phyloP scores from a whole-genome alignment of 2,329 filamentous ascomycete species.

The Pseudofabraea citricarpa region DNA sequence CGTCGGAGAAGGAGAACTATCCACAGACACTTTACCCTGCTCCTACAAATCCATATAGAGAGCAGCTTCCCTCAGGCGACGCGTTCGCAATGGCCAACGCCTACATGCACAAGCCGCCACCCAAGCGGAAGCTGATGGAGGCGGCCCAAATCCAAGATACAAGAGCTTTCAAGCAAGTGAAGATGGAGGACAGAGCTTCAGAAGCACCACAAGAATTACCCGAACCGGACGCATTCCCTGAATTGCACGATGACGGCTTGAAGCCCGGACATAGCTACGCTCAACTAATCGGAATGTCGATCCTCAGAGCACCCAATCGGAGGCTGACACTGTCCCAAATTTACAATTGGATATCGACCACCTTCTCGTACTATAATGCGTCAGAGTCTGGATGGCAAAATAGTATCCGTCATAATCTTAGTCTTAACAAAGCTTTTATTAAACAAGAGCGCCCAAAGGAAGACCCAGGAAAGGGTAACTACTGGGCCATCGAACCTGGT shows the following conservation, averaged over 20 bases:
- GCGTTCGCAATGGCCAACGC: slow-evolving; percentile 48
- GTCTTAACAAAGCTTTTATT: slow-evolving; percentile 92
- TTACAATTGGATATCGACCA: slow-evolving; percentile 99
- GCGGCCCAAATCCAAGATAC: slow-evolving; percentile 68
- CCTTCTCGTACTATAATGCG: slow-evolving; percentile 80
- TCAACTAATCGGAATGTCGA: slow-evolving; percentile 93
- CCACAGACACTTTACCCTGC: slow-evolving; percentile 44
- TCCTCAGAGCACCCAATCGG: slow-evolving; percentile 77
- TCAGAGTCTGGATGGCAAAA: slow-evolving; percentile 95
- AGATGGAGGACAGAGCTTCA: slow-evolving; percentile 25
- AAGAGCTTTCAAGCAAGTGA: slow-evolving; percentile 63
- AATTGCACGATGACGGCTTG: slow-evolving; percentile 75
- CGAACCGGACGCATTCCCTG: slow-evolving; percentile 60
- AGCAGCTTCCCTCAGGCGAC: slow-evolving; percentile 29
- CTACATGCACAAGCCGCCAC: slow-evolving; percentile 43
- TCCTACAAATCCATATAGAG: slow-evolving; percentile 33
- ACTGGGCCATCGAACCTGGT: slow-evolving; percentile 90
- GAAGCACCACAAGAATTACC: slow-evolving; percentile 28
- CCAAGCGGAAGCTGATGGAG: slow-evolving; percentile 65
- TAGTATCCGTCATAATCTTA: slow-evolving; percentile 96
- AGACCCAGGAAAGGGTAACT: slow-evolving; percentile 95
- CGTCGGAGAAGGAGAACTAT: slow-evolving; percentile 50
- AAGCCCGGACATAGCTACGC: slow-evolving; percentile 95
- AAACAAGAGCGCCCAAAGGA: slow-evolving; percentile 96
- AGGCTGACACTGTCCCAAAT: slow-evolving; percentile 90